Evolutionary conservation across 2,329 filamentous ascomycete genomes (phyloP).

Genomic region (Keithomyces neogunnii): DNA sequence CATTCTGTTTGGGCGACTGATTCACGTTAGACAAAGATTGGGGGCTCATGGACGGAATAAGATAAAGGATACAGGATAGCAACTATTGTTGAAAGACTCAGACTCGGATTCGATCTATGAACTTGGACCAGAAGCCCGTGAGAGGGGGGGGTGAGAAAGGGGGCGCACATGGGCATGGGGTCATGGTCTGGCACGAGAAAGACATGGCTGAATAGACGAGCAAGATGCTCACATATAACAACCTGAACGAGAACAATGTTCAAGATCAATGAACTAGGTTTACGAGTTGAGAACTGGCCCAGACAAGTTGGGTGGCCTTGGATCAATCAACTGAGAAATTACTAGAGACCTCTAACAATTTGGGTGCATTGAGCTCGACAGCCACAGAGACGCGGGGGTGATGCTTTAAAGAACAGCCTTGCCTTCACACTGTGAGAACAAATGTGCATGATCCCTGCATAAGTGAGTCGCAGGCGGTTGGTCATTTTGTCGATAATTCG

Average conservation of each 20-base stretch:
- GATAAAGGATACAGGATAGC: neutral
- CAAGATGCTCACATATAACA: conserved; percentile 2
- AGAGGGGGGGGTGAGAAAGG: neutral
- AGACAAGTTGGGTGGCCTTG: too few relatives aligned
- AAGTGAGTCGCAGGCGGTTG: too few relatives aligned
- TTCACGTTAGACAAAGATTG: conserved; percentile 6
- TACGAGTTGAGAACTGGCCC: too few relatives aligned
- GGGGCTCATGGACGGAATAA: neutral
- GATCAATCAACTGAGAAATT: too few relatives aligned
- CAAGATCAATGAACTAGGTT: too few relatives aligned
- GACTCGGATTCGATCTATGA: neutral
- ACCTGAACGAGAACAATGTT: neutral
- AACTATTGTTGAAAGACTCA: neutral
- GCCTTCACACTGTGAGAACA: too few relatives aligned
- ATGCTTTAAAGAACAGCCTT: too few relatives aligned
- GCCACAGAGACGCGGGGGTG: too few relatives aligned
- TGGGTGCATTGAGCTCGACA: too few relatives aligned
- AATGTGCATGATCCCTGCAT: too few relatives aligned
- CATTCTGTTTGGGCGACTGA: conserved; percentile 6
- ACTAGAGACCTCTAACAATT: too few relatives aligned
- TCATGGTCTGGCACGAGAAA: neutral
- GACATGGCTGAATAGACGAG: conserved; percentile 14
- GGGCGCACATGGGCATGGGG: neutral
- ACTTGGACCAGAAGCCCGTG: conserved; percentile 1
- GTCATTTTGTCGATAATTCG: too few relatives aligned